A percentile compares a stretch with the other conserved stretches of the same genome.
These are phyloP conservation scores for Herpetospermum pedunculosum DNA, from an alignment of 306 rosid genomes.

Conservation along the genomic window DNA sequence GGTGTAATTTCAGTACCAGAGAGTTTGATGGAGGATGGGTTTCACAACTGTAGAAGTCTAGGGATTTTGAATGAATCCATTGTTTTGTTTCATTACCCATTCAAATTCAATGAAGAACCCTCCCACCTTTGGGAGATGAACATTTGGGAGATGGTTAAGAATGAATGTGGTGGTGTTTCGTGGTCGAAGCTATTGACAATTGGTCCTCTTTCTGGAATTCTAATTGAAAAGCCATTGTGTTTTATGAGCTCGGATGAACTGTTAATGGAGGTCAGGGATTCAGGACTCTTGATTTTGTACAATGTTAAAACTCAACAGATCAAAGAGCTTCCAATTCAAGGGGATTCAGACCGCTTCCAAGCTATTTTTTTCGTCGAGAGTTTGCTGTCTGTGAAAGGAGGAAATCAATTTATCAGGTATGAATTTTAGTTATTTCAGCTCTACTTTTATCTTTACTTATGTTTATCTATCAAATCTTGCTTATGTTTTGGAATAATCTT, in stretches of 20 bases:
- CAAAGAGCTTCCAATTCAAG: background rate
- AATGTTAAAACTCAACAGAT: background rate
- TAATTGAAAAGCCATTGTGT: background rate
- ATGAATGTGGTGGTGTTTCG: background rate
- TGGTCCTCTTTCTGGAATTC: background rate
- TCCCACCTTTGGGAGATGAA: background rate
- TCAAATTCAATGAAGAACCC: background rate
- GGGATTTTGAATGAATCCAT: background rate
- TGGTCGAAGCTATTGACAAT: background rate
- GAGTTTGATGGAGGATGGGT: background rate
- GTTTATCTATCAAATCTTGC: too few relatives aligned
- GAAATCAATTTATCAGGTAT: too few relatives aligned
- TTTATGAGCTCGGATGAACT: background rate
- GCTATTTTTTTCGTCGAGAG: too few relatives aligned
- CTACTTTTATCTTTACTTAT: too few relatives aligned
- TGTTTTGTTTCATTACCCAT: background rate
- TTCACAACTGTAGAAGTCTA: background rate
- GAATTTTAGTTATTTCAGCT: too few relatives aligned
- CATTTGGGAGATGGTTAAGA: too few relatives aligned
- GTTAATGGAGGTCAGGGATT: background rate
- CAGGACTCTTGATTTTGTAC: background rate
- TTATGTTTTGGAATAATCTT: too few relatives aligned
- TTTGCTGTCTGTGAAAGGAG: too few relatives aligned
- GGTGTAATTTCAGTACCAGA: background rate
- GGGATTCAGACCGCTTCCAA: too few relatives aligned